Percentiles rank a stretch among this genome's conserved stretches.
These are phyloP conservation scores for Aspergillus ellipticus DNA, from an alignment of 495 filamentous ascomycete genomes.

Conservation along the genomic window DNA sequence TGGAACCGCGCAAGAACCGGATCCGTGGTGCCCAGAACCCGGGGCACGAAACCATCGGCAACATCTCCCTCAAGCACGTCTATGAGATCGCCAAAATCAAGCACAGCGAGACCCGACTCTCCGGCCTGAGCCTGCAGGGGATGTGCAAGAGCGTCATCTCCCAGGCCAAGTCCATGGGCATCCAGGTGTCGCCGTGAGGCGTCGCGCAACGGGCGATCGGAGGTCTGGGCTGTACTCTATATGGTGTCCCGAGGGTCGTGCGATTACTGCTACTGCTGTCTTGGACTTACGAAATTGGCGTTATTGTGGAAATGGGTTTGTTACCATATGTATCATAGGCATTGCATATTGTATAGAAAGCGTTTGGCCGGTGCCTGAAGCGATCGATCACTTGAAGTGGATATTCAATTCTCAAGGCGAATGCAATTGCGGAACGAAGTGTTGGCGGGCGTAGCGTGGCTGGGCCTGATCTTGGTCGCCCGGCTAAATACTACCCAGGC, in stretches of 20 bases:
- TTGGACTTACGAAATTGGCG: slow-evolving; percentile 22
- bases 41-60: slow-evolving; percentile 75
- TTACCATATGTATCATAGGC: slow-evolving; percentile 24
- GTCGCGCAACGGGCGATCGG: not conserved
- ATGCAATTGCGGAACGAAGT: not conserved
- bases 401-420: not conserved
- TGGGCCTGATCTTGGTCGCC: not conserved
- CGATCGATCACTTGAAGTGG: slow-evolving; percentile 9
- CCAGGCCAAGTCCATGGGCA: slow-evolving; percentile 84
- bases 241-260: slow-evolving; percentile 7
- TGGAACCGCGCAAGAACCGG: slow-evolving; percentile 70
- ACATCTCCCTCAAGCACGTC: slow-evolving; percentile 88
- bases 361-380: slow-evolving; percentile 14
- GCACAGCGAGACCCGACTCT: slow-evolving; percentile 74
- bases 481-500: not conserved
- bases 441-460: not conserved
- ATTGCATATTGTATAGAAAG: slow-evolving; percentile 24
- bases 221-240: slow-evolving; percentile 13
- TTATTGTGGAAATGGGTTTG: slow-evolving; percentile 17
- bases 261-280: slow-evolving; percentile 7
- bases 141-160: slow-evolving; percentile 81
- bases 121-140: slow-evolving; percentile 74
- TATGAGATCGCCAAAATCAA: slow-evolving; percentile 99
- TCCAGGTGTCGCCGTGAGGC: slow-evolving; percentile 68
- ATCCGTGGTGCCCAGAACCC: slow-evolving; percentile 73